Conservation (phyloP, 2,329 filamentous ascomycete genomes). For the Paecilomyces formosus region DNA sequence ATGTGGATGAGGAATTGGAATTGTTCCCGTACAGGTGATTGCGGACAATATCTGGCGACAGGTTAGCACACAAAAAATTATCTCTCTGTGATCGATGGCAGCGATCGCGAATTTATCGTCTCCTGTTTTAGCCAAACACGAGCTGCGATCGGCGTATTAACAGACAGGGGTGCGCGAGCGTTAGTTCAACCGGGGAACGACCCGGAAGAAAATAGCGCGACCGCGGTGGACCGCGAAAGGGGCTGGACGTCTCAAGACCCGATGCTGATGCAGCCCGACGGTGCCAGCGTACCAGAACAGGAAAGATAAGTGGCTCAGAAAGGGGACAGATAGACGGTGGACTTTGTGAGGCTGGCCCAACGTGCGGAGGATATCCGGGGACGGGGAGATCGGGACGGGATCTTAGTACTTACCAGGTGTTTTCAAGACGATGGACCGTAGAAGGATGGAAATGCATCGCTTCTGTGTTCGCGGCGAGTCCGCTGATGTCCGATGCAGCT, state of each 20-base stretch:
- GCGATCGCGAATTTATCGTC: slow-evolving; percentile 6
- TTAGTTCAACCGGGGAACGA: slow-evolving; percentile 13
- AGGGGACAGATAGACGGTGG: background rate
- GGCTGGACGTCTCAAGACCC: slow-evolving; percentile 5
- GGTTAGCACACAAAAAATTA: slow-evolving; percentile 1
- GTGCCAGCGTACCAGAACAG: slow-evolving; percentile 2
- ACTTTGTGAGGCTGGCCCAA: background rate
- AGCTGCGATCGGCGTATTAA: slow-evolving; percentile 15
- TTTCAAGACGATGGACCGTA: slow-evolving; percentile 62
- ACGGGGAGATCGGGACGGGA: slow-evolving; percentile 2
- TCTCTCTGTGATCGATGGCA: background rate
- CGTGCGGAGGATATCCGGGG: background rate
- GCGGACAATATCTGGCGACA: slow-evolving; percentile 3
- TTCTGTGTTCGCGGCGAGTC: slow-evolving; percentile 65
- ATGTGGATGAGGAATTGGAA: background rate
- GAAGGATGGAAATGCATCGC: slow-evolving; percentile 66
- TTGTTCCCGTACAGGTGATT: background rate
- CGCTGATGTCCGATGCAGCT: slow-evolving; percentile 65
- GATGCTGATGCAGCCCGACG: slow-evolving; percentile 1
- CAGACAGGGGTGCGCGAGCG: slow-evolving; percentile 18
- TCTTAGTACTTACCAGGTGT: slow-evolving; percentile 55
- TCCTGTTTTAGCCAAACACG: slow-evolving; percentile 5
- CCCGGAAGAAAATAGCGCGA: slow-evolving; percentile 15
- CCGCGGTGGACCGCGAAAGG: slow-evolving; percentile 17
- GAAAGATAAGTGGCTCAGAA: slow-evolving; percentile 1